Percentiles rank a stretch among this genome's conserved stretches.
phyloP scores from a whole-genome alignment of 179 eudicot genomes.

The Corrigiola litoralis region DNA sequence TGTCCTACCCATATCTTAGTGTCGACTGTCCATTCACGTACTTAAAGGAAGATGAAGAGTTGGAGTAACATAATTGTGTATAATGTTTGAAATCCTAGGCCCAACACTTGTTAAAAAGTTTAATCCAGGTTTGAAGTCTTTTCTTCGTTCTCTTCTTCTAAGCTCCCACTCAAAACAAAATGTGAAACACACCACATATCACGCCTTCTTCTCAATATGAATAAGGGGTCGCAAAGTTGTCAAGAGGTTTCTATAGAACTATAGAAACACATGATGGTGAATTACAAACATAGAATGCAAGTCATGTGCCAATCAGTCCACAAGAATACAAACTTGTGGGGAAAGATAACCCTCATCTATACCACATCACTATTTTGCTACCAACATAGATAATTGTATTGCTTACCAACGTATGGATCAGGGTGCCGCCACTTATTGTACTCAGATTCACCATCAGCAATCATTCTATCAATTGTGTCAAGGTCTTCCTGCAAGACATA shows the following conservation, averaged over 20 bases:
- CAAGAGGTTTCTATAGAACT: too few species aligned
- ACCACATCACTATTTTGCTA: not conserved
- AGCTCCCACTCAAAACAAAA: not conserved
- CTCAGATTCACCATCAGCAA: constrained; percentile 46
- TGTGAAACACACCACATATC: not conserved
- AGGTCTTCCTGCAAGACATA: constrained; percentile 26
- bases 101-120: too few species aligned
- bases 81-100: too few species aligned
- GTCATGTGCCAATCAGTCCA: not conserved
- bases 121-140: too few species aligned
- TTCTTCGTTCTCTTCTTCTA: not conserved
- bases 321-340: too few species aligned
- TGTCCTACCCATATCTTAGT: too few species aligned
- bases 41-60: too few species aligned
- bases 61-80: too few species aligned
- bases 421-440: constrained; percentile 87
- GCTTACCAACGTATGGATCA: constrained; percentile 90
- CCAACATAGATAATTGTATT: not conserved
- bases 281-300: not conserved
- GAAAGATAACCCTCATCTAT: not conserved
- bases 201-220: too few species aligned
- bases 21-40: too few species aligned
- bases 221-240: too few species aligned
- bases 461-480: constrained; percentile 32
- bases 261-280: too few species aligned